Evolutionary conservation across 345 rosid species (phyloP).

Genomic region (Salix arbutifolia): DNA sequence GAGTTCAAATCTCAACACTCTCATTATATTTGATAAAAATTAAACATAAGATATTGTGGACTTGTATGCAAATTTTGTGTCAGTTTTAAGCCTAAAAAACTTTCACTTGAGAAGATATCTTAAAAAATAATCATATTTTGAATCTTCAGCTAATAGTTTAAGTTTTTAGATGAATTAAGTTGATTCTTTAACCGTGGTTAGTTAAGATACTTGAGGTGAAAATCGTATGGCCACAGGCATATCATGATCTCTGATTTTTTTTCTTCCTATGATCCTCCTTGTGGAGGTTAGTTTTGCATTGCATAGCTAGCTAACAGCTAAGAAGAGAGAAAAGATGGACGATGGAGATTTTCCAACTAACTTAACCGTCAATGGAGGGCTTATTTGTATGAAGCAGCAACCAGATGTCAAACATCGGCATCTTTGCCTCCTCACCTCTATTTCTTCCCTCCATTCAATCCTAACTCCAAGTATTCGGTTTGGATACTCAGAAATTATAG

Average conservation of each 20-base stretch:
- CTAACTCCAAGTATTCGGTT: slow-evolving; percentile 27
- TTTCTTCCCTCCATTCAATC: slow-evolving; percentile 11
- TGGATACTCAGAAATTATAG: not conserved
- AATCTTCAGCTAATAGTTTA: fast-evolving
- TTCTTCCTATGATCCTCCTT: no score
- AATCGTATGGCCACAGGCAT: no score
- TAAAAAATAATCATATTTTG: no score
- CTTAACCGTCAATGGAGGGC: not conserved
- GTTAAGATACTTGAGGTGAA: no score
- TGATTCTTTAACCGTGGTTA: no score
- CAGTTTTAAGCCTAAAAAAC: fast-evolving
- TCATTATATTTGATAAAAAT: no score
- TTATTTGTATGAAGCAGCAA: not conserved
- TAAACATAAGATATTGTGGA: no score
- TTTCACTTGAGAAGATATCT: no score
- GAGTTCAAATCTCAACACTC: fast-evolving
- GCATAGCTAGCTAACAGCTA: not conserved
- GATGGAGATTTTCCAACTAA: not conserved
- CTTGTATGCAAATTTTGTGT: no score
- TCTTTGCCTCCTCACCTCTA: slow-evolving; percentile 15
- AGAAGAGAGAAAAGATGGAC: not conserved
- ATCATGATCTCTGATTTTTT: no score
- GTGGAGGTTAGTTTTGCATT: no score
- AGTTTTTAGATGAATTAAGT: no score
- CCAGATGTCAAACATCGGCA: not conserved